Base-by-base conservation (phyloP, 164 flowering plant genomes). In the Brasenia schreberi region DNA sequence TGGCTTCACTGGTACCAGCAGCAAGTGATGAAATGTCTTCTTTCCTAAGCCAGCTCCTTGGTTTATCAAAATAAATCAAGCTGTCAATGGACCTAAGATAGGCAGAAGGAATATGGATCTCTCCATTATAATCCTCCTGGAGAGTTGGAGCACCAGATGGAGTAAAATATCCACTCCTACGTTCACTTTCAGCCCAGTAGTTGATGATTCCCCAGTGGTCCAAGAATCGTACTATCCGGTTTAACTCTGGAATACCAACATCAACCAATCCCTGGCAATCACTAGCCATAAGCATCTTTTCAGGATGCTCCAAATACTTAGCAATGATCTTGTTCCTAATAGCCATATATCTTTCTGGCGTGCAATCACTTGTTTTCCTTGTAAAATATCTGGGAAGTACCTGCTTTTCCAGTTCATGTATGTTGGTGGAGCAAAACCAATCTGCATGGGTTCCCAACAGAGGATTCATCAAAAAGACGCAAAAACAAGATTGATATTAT, bases 171-270 rank as follows among this genome's bases (percentile, higher is more conserved):
- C 9, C 6, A 61, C 27, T 61, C 63, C 10, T 61, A 9, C 18
- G 33, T 61, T 12, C 9, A 23, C 63, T 61, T 61, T 87, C 91
- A 81, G 73, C 69, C 69, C 89, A 90, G 71, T 92, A 92, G 72
- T 95, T 95, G 44, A 95, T 86, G 65, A 95, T 87, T 65, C 99
- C 99, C 99, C 97, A 95, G 58, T 92, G 84, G 68, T 95, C 91
- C 67, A 95, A 88, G 73, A 95, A 95, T 61, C 94, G 79, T 65
- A 85, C 69, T 68, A 95, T 85, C 62, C 97, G 82, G 69, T 74
- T 80, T 62, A 90, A 66, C 71, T 92, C 94, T 58, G 86, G 84
- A n/a, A 62, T 23, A 19, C 75, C 80, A 39, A 87, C 45, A 71
- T 61, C 67, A 11, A 77, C 73, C 59, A 85, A 67, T 0, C 80